Evolutionary conservation across 2,329 filamentous ascomycete species (phyloP).

Genomic region (Coniochaeta pulveracea): DNA sequence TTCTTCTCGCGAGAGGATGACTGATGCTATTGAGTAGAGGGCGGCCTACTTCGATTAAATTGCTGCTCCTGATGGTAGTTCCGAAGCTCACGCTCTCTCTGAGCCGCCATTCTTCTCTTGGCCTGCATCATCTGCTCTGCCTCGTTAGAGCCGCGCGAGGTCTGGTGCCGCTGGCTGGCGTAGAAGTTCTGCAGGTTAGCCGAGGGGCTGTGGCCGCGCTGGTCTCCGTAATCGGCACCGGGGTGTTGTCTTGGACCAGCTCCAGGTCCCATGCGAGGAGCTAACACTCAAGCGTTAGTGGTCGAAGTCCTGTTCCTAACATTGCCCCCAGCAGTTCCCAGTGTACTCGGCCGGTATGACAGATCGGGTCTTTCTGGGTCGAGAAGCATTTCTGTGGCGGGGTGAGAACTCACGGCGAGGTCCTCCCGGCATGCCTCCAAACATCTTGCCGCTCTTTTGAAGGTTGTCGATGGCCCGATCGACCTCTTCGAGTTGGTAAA

Average conservation of each 20-base stretch:
- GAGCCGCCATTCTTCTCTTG: slow-evolving; percentile 97
- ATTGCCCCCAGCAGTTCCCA: too few relatives aligned
- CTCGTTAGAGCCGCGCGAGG: slow-evolving; percentile 72
- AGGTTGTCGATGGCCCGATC: slow-evolving; percentile 93
- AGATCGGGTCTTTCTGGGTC: slow-evolving; percentile 8
- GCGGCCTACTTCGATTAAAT: slow-evolving; percentile 97
- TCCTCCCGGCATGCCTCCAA: slow-evolving; percentile 43
- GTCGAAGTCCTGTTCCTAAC: too few relatives aligned
- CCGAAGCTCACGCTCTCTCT: slow-evolving; percentile 96
- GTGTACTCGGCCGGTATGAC: background rate
- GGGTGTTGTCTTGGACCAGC: slow-evolving; percentile 68
- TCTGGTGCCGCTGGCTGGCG: slow-evolving; percentile 83
- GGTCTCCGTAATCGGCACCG: slow-evolving; percentile 69
- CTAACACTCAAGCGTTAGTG: slow-evolving; percentile 30
- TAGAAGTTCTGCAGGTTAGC: slow-evolving; percentile 90
- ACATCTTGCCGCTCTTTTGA: slow-evolving; percentile 92
- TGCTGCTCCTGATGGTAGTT: slow-evolving; percentile 99
- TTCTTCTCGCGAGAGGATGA: slow-evolving; percentile 25
- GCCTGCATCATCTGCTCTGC: slow-evolving; percentile 98
- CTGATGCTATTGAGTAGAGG: slow-evolving; percentile 61
- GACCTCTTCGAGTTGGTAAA: slow-evolving; percentile 57
- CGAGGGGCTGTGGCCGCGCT: slow-evolving; percentile 58
- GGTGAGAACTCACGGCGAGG: slow-evolving; percentile 79
- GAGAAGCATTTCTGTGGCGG: slow-evolving; percentile 31
- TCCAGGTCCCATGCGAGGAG: slow-evolving; percentile 56